Percentiles rank a stretch among this genome's conserved stretches.
Conservation (phyloP, 2,329 filamentous ascomycete species). For the Diaporthe amygdali region DNA sequence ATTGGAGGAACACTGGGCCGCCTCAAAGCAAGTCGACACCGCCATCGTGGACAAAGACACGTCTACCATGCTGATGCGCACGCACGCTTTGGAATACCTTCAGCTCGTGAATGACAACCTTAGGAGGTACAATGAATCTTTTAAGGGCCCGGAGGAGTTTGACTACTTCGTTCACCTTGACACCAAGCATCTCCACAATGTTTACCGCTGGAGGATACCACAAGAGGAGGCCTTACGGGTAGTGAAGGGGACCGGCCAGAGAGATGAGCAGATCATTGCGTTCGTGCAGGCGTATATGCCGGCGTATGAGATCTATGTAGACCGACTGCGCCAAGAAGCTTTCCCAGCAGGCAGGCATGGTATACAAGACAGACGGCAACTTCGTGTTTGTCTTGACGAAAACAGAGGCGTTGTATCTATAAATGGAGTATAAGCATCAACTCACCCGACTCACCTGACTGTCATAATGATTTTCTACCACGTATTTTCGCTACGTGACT, state of each 20-base stretch:
- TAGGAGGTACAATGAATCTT: background rate
- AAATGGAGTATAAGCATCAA: background rate
- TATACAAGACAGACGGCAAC: background rate
- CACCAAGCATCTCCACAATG: background rate
- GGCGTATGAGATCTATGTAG: background rate
- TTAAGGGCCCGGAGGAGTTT: background rate
- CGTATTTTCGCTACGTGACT: background rate
- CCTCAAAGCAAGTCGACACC: background rate
- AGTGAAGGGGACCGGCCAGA: background rate
- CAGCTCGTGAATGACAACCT: background rate
- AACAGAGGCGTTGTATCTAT: background rate
- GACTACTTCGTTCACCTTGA: background rate
- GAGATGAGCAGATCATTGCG: background rate
- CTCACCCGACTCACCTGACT: background rate
- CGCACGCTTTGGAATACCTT: background rate
- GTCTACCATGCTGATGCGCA: background rate
- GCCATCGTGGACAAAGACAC: background rate
- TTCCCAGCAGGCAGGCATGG: background rate
- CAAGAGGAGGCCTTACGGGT: background rate
- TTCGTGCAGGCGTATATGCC: background rate
- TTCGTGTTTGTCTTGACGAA: background rate
- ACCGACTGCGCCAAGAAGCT: background rate
- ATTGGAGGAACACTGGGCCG: background rate
- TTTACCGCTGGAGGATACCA: background rate
- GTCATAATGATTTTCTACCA: background rate